A percentile compares a stretch with the other conserved stretches of the same genome.
Evolutionary conservation across 345 rosid species (phyloP).

Genomic region (Odontarrhena argentea): DNA sequence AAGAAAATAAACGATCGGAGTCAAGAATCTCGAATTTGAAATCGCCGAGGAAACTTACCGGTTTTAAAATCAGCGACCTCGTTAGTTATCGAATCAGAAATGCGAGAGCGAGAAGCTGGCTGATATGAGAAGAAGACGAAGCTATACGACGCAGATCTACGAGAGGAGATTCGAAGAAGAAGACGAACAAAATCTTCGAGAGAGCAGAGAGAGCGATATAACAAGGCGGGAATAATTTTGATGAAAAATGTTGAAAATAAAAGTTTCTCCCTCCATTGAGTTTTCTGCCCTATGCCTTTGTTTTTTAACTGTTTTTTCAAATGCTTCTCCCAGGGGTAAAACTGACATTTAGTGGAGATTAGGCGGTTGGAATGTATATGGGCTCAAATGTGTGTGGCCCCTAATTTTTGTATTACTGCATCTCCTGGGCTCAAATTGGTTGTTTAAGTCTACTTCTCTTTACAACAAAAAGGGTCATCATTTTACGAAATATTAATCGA

Average conservation of each 20-base stretch:
- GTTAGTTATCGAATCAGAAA: background rate
- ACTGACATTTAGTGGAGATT: background rate
- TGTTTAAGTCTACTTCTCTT: too few species aligned
- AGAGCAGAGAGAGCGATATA: slow-evolving; percentile 22
- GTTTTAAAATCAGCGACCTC: background rate
- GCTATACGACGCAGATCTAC: background rate
- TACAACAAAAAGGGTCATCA: too few species aligned
- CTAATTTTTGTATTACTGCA: too few species aligned
- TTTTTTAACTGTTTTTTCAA: background rate
- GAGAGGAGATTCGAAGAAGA: background rate
- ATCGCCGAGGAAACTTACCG: background rate
- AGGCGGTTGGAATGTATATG: background rate
- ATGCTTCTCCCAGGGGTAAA: background rate
- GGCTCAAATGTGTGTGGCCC: slow-evolving; percentile 12
- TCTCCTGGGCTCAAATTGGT: too few species aligned
- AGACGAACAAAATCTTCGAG: background rate
- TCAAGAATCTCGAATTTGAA: background rate
- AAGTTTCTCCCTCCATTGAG: slow-evolving; percentile 29
- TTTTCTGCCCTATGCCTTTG: too few species aligned
- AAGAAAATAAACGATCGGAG: slow-evolving; percentile 1
- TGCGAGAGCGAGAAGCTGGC: slow-evolving; percentile 7
- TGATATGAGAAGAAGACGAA: slow-evolving; percentile 1
- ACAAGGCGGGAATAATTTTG: slow-evolving; percentile 30
- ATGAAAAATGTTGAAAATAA: slow-evolving; percentile 3
- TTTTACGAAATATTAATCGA: too few species aligned